phyloP scores from a whole-genome alignment of 495 filamentous ascomycete genomes.

The Penicillium cinerascens region DNA sequence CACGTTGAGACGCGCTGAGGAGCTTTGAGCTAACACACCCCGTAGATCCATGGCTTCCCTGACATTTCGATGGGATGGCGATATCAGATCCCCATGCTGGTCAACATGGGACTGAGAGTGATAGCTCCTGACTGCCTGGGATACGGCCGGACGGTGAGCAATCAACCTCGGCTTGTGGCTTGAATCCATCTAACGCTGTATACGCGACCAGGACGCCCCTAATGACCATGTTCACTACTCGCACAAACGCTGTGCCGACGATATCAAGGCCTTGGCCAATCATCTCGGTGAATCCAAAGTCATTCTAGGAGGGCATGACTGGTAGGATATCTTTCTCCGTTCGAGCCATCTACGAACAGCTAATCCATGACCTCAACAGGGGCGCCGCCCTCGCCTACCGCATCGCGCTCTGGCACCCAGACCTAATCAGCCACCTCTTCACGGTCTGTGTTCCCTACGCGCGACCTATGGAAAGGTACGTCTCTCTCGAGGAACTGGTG shows the following conservation, averaged over 20 bases:
- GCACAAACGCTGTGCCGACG: slow-evolving; percentile 64
- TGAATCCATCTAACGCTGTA: background rate
- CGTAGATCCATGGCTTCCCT: slow-evolving; percentile 62
- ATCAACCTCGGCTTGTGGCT: background rate
- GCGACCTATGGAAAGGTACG: slow-evolving; percentile 45
- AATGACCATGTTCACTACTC: slow-evolving; percentile 56
- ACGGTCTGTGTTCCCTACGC: slow-evolving; percentile 73
- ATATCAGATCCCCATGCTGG: slow-evolving; percentile 75
- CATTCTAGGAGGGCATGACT: slow-evolving; percentile 83
- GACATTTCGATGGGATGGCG: slow-evolving; percentile 74
- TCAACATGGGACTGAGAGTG: slow-evolving; percentile 63
- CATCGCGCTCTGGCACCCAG: slow-evolving; percentile 66
- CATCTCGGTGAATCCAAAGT: slow-evolving; percentile 56
- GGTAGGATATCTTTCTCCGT: slow-evolving; percentile 48
- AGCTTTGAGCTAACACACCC: background rate
- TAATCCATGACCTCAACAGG: slow-evolving; percentile 12
- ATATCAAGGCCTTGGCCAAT: slow-evolving; percentile 62
- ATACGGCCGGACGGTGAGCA: slow-evolving; percentile 66
- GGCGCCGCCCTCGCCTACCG: slow-evolving; percentile 59
- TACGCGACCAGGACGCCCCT: slow-evolving; percentile 54
- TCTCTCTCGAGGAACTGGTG: slow-evolving; percentile 54
- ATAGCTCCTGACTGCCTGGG: slow-evolving; percentile 79
- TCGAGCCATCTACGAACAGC: background rate
- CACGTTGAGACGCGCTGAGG: background rate
- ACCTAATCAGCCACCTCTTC: slow-evolving; percentile 69